Base-by-base conservation (phyloP, 345 rosid species). In the Pistacia atlantica region DNA sequence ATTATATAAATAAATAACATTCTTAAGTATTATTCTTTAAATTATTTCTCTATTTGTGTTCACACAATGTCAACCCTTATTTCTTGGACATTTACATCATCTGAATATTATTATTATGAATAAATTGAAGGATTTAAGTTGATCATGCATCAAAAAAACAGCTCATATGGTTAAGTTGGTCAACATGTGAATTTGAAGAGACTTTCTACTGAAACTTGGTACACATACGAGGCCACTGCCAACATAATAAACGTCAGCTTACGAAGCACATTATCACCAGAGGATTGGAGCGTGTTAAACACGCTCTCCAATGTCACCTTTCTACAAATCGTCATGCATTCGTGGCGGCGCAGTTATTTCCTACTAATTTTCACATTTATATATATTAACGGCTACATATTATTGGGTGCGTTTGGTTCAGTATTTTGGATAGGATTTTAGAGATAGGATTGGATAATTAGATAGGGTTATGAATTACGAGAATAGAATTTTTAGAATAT, bases 291-390 rank as follows among this genome's bases (percentile, higher is more conserved):
- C 82, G 82, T 66, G 74, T 0, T 25, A 0, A 0, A 0, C 81
- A 76, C 85, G 80, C 82, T 62, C 49, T 20, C 57, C 37, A 52
- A 49, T 28, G 77, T 62, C 65, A 48, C 48, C 55, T 79, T 84
- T 62, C 71, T 25, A 8, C 38, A 14, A 57, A 61, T 64, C 80
- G 74, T 79, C 72, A 59, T 37, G 78, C 86, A 72, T 62, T 66
- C 58, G 77, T 72, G 83, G 85, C 89, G 86, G 86, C 86, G 86
- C 77, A 62, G 42, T 57, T 11, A 16, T 45, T 31, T 28, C 60
- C 59, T n/a, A 16, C 65, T 71, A 62, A 73, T n/a, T 28, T 73
- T 46, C 68, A 48, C 33, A 31, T 31, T 1, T 33, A 74, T 4
- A 37, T n/a, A 20, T 28, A 56, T 7, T 31, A 33, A 38, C n/a